Percentiles rank a stretch among this genome's conserved stretches.
Conservation (phyloP, 148 eudicot genomes). For the Rhododendron mucronatum region DNA sequence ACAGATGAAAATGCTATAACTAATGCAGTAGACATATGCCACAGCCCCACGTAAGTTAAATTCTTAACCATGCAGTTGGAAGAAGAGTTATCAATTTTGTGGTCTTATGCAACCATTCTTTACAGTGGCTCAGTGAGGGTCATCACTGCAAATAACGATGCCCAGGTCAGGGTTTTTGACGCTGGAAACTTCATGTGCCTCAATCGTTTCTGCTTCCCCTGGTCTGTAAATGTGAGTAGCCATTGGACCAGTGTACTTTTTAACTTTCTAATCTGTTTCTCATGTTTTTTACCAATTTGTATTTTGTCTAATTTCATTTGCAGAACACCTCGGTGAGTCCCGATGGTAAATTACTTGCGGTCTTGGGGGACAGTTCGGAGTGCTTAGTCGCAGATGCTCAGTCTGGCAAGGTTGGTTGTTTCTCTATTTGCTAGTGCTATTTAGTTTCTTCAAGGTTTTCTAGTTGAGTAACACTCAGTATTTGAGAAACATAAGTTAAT, state of each 20-base stretch:
- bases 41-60: conserved; percentile 31
- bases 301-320: not conserved
- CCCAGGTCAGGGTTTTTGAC: conserved; percentile 71
- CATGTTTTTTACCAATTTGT: not conserved
- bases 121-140: conserved; percentile 68
- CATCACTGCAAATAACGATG: conserved; percentile 76
- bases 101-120: not conserved
- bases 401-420: conserved; percentile 56
- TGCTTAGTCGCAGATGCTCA: conserved; percentile 77
- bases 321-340: conserved; percentile 49
- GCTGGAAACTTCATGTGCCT: conserved; percentile 50
- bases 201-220: conserved; percentile 53
- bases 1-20: conserved; percentile 69
- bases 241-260: not conserved
- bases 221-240: conserved; percentile 89
- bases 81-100: not conserved
- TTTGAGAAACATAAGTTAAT: not conserved
- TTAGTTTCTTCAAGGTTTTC: not conserved
- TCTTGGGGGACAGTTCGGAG: conserved; percentile 84
- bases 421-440: not conserved
- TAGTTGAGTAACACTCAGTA: not conserved
- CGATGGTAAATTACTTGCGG: conserved; percentile 68
- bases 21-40: conserved; percentile 70
- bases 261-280: not conserved
- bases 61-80: not conserved